Evolutionary conservation across 1,284 basidiomycete genomes (phyloP), one percentile per base, ranked within the genome.

Genomic region (Xerocomus nothofagi): DNA sequence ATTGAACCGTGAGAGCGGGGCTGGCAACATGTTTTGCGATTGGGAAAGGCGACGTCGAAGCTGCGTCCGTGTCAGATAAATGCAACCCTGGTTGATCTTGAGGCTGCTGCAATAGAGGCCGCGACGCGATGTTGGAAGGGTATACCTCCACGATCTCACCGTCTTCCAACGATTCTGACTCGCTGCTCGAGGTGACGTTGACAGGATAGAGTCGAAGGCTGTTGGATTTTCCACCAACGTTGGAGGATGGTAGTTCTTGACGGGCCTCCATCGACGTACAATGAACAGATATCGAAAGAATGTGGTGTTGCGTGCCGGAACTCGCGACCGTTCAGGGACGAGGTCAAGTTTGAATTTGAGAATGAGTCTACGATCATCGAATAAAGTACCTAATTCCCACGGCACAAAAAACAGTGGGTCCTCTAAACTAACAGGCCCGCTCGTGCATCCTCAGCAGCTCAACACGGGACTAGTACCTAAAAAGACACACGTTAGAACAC

Each of bases 61-160:
- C 17, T 8, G 18, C 18, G 26, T 24, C 24, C 11, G 24, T 39
- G 33, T n/a, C 23, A 11, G 39, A 33, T 17, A 30, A 33, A n/a
- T 21, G 24, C 3, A 7, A 17, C 33, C 31, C 21, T 30, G 27
- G n/a, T 38, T 8, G 14, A 24, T 17, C 39, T 32, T 33, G 23
- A 4, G 12, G 15, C 27, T 10, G 14, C 36, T 24, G 50, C n/a
- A 18, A 18, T 9, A 7, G 29, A 9, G 34, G 40, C 26, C 6
- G 10, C 37, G 36, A 31, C 14, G 39, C 29, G 30, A 24, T 26
- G 31, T 41, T 24, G 20, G 46, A 39, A 27, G 33, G 18, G 3
- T 41, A 34, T 37, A 42, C 49, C 20, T 63, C 61, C 32, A 40
- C 20, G 33, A 61, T 51, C 34, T 63, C 58, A 24, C 61, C 56